These are phyloP conservation scores for Priceomyces medius DNA, from an alignment of 805 yeast species.

Conservation along the genomic window DNA sequence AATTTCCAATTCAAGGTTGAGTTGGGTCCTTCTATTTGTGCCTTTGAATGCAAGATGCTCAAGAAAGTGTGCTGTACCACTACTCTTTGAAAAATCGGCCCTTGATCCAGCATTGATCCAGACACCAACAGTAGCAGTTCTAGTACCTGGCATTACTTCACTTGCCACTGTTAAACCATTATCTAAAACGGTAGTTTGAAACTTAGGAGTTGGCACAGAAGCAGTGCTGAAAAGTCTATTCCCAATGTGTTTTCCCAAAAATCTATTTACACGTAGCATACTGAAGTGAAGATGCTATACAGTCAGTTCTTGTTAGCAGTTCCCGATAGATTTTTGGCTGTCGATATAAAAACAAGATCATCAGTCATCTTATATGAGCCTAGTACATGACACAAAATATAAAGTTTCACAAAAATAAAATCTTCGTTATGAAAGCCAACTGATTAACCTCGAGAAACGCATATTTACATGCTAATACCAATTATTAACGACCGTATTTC, in stretches of 20 bases:
- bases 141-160: constrained; percentile 79
- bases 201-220: constrained; percentile 22
- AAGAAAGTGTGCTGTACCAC: constrained; percentile 95
- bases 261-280: neutral
- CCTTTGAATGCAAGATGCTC: constrained; percentile 98
- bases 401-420: neutral
- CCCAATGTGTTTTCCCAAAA: neutral
- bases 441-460: neutral
- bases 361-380: neutral
- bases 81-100: constrained; percentile 82
- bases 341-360: neutral
- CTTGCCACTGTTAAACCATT: constrained; percentile 96
- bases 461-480: neutral
- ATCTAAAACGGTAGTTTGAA: constrained; percentile 66
- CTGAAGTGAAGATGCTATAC: too few relatives aligned
- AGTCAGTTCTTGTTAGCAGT: too few relatives aligned
- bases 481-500: neutral
- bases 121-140: constrained; percentile 96
- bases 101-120: constrained; percentile 99
- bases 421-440: constrained; percentile 1
- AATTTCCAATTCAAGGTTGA: constrained; percentile 83
- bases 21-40: constrained; percentile 75
- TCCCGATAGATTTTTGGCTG: too few relatives aligned
- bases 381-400: neutral
- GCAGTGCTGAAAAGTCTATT: constrained; percentile 8